Evolutionary conservation across 495 filamentous ascomycete species (phyloP).

Genomic region (Hyaloscypha variabilis): DNA sequence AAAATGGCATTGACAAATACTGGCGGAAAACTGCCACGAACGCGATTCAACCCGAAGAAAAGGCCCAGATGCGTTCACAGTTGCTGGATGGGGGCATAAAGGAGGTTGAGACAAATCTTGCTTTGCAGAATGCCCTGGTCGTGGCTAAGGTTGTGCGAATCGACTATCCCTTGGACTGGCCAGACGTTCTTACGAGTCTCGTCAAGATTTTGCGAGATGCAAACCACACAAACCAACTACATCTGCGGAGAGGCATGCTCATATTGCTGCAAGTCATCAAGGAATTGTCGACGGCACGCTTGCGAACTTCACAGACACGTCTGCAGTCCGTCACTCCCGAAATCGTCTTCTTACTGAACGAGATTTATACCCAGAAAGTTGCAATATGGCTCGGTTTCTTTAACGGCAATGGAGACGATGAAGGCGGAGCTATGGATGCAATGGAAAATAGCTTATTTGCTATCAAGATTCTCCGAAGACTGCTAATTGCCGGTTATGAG

Average conservation of each 20-base stretch:
- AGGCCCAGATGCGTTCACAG: slow-evolving; percentile 69
- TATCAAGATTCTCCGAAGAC: slow-evolving; percentile 77
- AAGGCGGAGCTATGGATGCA: slow-evolving; percentile 57
- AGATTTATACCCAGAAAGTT: slow-evolving; percentile 75
- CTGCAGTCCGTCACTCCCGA: slow-evolving; percentile 79
- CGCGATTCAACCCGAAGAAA: slow-evolving; percentile 74
- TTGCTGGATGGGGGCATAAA: slow-evolving; percentile 71
- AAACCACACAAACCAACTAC: slow-evolving; percentile 46
- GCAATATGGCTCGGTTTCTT: slow-evolving; percentile 70
- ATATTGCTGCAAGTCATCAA: slow-evolving; percentile 86
- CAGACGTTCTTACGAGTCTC: slow-evolving; percentile 57
- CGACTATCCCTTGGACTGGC: slow-evolving; percentile 88
- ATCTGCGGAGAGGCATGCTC: slow-evolving; percentile 71
- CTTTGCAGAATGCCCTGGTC: slow-evolving; percentile 83
- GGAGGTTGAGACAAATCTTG: slow-evolving; percentile 73
- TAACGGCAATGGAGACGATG: slow-evolving; percentile 53
- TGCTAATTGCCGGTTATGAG: slow-evolving; percentile 81
- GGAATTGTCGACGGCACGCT: slow-evolving; percentile 78
- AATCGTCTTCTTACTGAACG: slow-evolving; percentile 73
- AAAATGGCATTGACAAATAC: slow-evolving; percentile 93
- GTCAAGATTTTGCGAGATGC: slow-evolving; percentile 59
- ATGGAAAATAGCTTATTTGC: slow-evolving; percentile 76
- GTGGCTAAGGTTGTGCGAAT: slow-evolving; percentile 84
- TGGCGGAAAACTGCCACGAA: slow-evolving; percentile 79
- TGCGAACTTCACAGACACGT: slow-evolving; percentile 68